Conservation (phyloP, 1,284 basidiomycete genomes). For the Ganoderma leucocontextum region DNA sequence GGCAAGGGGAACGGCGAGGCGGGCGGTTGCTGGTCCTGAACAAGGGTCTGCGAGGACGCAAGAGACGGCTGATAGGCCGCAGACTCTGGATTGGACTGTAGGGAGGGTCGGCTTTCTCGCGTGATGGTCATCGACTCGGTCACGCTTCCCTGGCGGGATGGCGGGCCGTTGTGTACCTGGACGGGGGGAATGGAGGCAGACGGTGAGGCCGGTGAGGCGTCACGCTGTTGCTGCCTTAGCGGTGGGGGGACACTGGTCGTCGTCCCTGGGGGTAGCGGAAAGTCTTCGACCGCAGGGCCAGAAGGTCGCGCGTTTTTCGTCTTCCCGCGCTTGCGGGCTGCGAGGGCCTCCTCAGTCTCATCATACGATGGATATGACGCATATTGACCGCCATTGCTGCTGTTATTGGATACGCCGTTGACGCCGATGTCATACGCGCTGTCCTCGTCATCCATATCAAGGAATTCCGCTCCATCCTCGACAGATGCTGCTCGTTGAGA, state of each 20-base stretch:
- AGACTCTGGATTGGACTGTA: conserved; percentile 27
- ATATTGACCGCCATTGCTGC: conserved; percentile 11
- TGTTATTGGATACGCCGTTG: conserved; percentile 30
- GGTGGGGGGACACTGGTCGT: conserved; percentile 14
- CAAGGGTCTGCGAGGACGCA: conserved; percentile 28
- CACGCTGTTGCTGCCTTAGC: conserved; percentile 11
- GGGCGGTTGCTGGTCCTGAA: conserved; percentile 26
- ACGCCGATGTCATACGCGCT: conserved; percentile 40
- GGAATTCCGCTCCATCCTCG: conserved; percentile 57
- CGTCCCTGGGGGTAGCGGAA: conserved; percentile 44
- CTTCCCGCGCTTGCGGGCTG: conserved; percentile 19
- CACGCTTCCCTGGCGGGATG: conserved; percentile 29
- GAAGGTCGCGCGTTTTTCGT: conserved; percentile 16
- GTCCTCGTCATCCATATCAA: conserved; percentile 65
- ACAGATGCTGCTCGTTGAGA: conserved; percentile 32
- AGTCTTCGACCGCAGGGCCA: conserved; percentile 43
- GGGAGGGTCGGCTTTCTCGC: conserved; percentile 25
- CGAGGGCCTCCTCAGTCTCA: conserved; percentile 25
- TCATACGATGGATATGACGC: conserved; percentile 34
- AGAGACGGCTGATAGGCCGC: conserved; percentile 24
- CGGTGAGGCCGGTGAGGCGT: conserved; percentile 5
- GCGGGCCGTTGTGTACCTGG: conserved; percentile 19
- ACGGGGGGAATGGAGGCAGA: conserved; percentile 5
- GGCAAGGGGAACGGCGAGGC: conserved; percentile 41
- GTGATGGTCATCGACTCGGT: conserved; percentile 8